Percentiles rank a stretch among this genome's conserved stretches.
Evolutionary conservation across 2,329 filamentous ascomycete genomes (phyloP).

Genomic region (Aspergillus texensis): DNA sequence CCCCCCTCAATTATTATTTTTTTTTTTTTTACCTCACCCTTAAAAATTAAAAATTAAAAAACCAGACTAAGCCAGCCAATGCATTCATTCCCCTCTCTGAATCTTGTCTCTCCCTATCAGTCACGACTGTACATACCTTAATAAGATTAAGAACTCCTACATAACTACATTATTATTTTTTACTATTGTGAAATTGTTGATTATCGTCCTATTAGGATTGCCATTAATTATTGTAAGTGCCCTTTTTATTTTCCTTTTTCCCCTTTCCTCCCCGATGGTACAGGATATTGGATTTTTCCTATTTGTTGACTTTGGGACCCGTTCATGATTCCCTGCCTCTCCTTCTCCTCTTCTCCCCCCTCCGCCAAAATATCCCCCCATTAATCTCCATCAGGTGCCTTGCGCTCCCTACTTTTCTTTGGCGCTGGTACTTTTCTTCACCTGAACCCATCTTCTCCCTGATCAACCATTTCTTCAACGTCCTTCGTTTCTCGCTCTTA

Average conservation of each 20-base stretch:
- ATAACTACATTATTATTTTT: not conserved
- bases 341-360: slow-evolving; percentile 4
- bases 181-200: not conserved
- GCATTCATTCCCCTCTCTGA: slow-evolving; percentile 9
- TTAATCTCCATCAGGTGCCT: slow-evolving; percentile 22
- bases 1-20: not conserved
- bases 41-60: not conserved
- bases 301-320: not conserved
- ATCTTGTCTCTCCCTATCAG: slow-evolving; percentile 9
- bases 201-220: not conserved
- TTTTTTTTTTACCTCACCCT: not conserved
- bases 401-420: slow-evolving; percentile 18
- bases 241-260: slow-evolving; percentile 1
- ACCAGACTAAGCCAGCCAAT: slow-evolving; percentile 2
- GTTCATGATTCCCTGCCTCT: slow-evolving; percentile 5
- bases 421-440: slow-evolving; percentile 4
- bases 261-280: not conserved
- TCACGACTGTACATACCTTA: not conserved
- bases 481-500: not conserved
- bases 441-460: slow-evolving; percentile 1
- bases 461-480: slow-evolving; percentile 3
- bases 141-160: not conserved
- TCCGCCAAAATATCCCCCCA: slow-evolving; percentile 8
- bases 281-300: not conserved
- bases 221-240: not conserved